Conservation (phyloP, 2,329 filamentous ascomycete genomes). For the Pseudopithomyces chartarum region DNA sequence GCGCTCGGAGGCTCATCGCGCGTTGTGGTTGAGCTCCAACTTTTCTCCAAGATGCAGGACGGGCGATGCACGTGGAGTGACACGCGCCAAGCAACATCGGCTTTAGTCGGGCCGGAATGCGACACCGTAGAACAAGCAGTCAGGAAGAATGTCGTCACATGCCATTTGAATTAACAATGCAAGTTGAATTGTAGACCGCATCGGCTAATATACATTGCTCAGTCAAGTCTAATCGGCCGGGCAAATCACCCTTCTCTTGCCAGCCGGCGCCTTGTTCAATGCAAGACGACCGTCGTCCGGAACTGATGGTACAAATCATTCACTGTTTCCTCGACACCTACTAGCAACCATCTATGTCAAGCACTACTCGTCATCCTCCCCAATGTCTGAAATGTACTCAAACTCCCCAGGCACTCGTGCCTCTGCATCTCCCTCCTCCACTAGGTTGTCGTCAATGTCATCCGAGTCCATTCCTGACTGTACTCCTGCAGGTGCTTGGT, state of each 20-base stretch:
- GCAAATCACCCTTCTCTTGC: constrained; percentile 13
- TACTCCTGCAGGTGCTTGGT: constrained; percentile 53
- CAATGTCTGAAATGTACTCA: constrained; percentile 75
- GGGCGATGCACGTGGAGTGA: constrained; percentile 2
- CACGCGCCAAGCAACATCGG: constrained; percentile 7
- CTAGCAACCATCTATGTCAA: neutral
- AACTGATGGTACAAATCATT: constrained; percentile 34
- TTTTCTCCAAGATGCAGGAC: neutral
- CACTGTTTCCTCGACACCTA: neutral
- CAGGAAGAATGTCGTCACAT: neutral
- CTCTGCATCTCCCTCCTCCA: constrained; percentile 84
- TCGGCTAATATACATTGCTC: constrained; percentile 31
- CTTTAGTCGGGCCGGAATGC: neutral
- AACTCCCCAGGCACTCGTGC: constrained; percentile 73
- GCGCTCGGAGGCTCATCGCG: constrained; percentile 46
- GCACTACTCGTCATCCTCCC: constrained; percentile 44
- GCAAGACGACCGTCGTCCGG: constrained; percentile 21
- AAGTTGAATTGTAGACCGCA: constrained; percentile 9
- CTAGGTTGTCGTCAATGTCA: constrained; percentile 65
- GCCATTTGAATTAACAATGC: neutral
- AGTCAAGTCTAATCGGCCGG: constrained; percentile 25
- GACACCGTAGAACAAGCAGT: neutral
- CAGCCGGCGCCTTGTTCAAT: constrained; percentile 27
- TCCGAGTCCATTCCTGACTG: constrained; percentile 73
- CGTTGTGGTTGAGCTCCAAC: constrained; percentile 21